Evolutionary conservation across 129 eudicot species (phyloP).

Genomic region (Dittrichia graveolens): DNA sequence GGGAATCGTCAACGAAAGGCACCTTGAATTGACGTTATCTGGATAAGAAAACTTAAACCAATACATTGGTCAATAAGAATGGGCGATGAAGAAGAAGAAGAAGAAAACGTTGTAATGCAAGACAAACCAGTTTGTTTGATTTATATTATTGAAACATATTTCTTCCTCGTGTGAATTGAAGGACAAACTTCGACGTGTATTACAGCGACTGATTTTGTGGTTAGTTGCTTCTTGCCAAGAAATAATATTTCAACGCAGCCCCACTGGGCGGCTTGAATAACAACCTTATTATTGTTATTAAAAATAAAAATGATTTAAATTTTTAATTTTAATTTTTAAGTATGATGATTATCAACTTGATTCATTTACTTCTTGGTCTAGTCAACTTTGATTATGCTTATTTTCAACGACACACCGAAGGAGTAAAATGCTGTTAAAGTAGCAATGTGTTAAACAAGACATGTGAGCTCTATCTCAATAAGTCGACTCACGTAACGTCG

Average conservation of each 20-base stretch:
- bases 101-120: conserved; percentile 17
- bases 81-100: conserved; percentile 24
- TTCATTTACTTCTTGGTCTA: too few species aligned
- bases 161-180: conserved; percentile 23
- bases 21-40: conserved; percentile 18
- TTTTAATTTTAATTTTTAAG: too few species aligned
- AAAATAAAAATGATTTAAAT: too few species aligned
- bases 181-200: conserved; percentile 22
- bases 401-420: too few species aligned
- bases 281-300: background rate
- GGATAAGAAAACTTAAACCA: background rate
- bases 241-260: background rate
- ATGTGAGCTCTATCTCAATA: too few species aligned
- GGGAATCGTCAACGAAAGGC: conserved; percentile 33
- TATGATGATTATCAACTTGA: too few species aligned
- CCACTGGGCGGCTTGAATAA: background rate
- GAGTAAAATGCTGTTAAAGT: too few species aligned
- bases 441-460: too few species aligned
- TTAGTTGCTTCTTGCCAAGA: background rate
- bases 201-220: conserved; percentile 19
- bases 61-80: conserved; percentile 25
- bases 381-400: too few species aligned
- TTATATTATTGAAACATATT: background rate
- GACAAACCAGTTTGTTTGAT: conserved; percentile 14
- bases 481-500: too few species aligned